Conservation (phyloP, 2,329 filamentous ascomycete genomes). For the Fusarium metavorans region DNA sequence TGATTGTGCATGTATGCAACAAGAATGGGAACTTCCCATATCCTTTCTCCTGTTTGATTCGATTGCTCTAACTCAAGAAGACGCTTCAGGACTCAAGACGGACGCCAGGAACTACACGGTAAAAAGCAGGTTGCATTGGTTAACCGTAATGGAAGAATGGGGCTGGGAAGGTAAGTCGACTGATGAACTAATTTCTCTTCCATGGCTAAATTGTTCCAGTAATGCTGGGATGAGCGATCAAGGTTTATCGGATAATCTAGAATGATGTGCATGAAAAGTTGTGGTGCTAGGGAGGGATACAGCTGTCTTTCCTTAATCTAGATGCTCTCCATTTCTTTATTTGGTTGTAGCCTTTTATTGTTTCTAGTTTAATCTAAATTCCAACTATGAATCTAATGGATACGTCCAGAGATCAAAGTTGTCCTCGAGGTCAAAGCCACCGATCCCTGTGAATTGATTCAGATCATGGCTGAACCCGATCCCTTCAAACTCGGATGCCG, state of each 20-base stretch:
- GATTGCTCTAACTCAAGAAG: neutral
- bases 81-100: neutral
- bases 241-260: neutral
- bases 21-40: neutral
- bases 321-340: neutral
- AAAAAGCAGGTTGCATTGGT: slow-evolving; percentile 23
- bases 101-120: neutral
- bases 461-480: neutral
- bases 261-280: neutral
- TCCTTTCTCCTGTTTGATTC: neutral
- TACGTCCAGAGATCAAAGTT: neutral
- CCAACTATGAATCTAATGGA: neutral
- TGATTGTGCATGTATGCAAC: neutral
- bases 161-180: slow-evolving; percentile 30
- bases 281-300: neutral
- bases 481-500: neutral
- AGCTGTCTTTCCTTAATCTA: neutral
- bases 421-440: neutral
- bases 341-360: neutral
- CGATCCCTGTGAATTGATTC: neutral
- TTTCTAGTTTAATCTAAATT: neutral
- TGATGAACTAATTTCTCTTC: neutral
- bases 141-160: slow-evolving; percentile 29
- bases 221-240: neutral
- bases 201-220: neutral